A percentile compares a stretch with the other conserved stretches of the same genome.
phyloP scores from a whole-genome alignment of 176 grass and related monocot genomes.

The Elaeis guineensis region DNA sequence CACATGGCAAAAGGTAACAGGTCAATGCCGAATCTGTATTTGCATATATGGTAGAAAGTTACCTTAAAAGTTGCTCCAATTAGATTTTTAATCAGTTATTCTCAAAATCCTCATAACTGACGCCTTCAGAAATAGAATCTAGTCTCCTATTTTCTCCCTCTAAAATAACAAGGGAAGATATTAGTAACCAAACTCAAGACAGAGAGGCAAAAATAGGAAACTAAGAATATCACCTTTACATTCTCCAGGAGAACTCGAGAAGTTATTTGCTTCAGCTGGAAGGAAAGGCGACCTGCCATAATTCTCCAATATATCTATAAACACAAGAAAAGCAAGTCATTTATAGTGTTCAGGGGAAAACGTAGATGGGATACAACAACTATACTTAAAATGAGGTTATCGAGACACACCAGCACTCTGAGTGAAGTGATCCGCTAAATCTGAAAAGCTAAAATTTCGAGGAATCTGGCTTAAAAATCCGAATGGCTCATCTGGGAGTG shows the following conservation, averaged over 20 bases:
- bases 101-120: conserved; percentile 83
- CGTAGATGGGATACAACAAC: conserved; percentile 5
- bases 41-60: conserved; percentile 7
- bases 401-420: conserved; percentile 65
- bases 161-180: conserved; percentile 21
- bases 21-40: no score
- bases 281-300: conserved; percentile 98
- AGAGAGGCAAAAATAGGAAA: conserved; percentile 1
- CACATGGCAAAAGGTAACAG: no score
- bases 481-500: conserved; percentile 64
- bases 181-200: conserved; percentile 23
- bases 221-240: conserved; percentile 31
- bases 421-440: conserved; percentile 91
- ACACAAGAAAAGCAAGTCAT: conserved; percentile 8
- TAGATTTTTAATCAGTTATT: conserved; percentile 52
- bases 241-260: conserved; percentile 55
- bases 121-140: conserved; percentile 90
- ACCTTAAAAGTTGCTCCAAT: conserved; percentile 30
- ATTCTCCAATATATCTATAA: conserved; percentile 89
- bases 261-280: conserved; percentile 64
- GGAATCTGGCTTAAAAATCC: conserved; percentile 93
- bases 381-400: neutral
- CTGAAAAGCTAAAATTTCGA: conserved; percentile 94
- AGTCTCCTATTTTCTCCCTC: conserved; percentile 70
- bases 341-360: conserved; percentile 1